Conservation (phyloP, 345 rosid genomes). For the Aethionema arabicum region DNA sequence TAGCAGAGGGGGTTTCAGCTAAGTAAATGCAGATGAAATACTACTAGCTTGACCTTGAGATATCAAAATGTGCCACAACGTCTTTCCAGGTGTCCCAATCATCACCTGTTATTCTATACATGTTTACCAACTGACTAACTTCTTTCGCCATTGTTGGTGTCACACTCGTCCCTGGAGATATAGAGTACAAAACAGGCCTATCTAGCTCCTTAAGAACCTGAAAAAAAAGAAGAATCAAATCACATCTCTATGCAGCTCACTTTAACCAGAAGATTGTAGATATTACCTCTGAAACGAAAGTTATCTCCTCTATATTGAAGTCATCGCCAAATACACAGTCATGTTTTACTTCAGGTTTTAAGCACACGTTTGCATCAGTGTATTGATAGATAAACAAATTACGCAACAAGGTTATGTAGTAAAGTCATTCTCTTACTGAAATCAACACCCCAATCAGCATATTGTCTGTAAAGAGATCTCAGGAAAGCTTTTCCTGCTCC, state of each 20-base stretch:
- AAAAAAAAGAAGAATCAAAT: constrained; percentile 14
- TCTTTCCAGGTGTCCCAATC: constrained; percentile 97
- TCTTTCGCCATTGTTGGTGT: constrained; percentile 79
- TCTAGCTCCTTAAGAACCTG: constrained; percentile 72
- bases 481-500: constrained; percentile 88
- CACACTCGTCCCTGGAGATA: constrained; percentile 90
- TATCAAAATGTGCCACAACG: constrained; percentile 71
- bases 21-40: constrained; percentile 11
- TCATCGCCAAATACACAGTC: constrained; percentile 87
- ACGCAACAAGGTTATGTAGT: background rate
- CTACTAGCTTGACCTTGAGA: constrained; percentile 54
- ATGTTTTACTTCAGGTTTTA: constrained; percentile 57
- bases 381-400: background rate
- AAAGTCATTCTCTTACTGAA: constrained; percentile 52
- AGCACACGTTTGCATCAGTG: constrained; percentile 13
- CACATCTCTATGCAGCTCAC: constrained; percentile 8
- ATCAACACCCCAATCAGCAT: constrained; percentile 95
- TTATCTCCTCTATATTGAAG: constrained; percentile 66
- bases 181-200: constrained; percentile 74
- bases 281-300: constrained; percentile 60
- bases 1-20: constrained; percentile 6
- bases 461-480: constrained; percentile 76
- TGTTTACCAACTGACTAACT: constrained; percentile 60
- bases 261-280: constrained; percentile 17
- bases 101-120: constrained; percentile 91